Conservation (phyloP, 2,329 filamentous ascomycete genomes). For the Colletotrichum sp. region DNA sequence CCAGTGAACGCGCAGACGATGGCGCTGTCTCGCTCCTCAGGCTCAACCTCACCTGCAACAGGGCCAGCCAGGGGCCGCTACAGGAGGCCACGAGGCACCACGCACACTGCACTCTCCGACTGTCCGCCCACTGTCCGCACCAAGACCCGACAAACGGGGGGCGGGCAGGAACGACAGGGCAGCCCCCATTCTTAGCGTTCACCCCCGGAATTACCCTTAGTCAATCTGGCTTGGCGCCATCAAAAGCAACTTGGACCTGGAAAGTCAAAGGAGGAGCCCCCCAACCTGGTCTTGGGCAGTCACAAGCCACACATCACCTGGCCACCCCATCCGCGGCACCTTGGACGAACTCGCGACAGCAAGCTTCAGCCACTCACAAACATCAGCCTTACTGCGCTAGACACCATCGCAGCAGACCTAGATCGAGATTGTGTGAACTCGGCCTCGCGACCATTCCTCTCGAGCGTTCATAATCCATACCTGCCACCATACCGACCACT, state of each 20-base stretch:
- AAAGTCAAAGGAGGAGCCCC: not conserved
- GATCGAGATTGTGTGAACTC: not conserved
- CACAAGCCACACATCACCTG: constrained; percentile 12
- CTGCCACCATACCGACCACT: not conserved
- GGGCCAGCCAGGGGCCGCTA: not conserved
- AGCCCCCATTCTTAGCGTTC: not conserved
- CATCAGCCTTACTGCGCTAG: not conserved
- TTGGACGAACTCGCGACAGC: not conserved
- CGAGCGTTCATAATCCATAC: not conserved
- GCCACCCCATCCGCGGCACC: not conserved
- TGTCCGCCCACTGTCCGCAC: not conserved
- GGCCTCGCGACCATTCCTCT: not conserved
- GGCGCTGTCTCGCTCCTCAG: not conserved
- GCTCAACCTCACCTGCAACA: not conserved
- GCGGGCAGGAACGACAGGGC: not conserved
- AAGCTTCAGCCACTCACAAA: not conserved
- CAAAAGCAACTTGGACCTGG: not conserved
- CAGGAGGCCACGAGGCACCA: constrained; percentile 4
- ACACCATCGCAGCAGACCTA: not conserved
- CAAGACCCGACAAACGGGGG: not conserved
- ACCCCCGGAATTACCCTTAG: not conserved
- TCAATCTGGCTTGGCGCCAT: not conserved
- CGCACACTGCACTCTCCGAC: not conserved
- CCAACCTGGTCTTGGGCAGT: not conserved
- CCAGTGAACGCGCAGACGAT: not conserved